A percentile compares a stretch with the other conserved stretches of the same genome.
Evolutionary conservation across 805 yeast genomes (phyloP).

Genomic region (Candida jianshihensis): DNA sequence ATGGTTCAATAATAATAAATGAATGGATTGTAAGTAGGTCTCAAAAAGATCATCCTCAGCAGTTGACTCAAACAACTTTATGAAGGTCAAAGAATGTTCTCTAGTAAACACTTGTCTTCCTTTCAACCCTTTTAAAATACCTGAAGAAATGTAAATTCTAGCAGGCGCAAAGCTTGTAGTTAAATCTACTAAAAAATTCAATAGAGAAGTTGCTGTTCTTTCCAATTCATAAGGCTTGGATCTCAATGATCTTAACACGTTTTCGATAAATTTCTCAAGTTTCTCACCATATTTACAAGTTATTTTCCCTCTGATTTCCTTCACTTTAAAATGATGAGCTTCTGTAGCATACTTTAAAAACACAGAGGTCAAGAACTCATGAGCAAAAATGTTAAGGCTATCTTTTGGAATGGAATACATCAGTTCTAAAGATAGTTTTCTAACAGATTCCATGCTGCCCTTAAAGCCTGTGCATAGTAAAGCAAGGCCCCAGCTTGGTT

Average conservation of each 20-base stretch:
- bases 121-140: slow-evolving; percentile 48
- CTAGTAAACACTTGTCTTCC: slow-evolving; percentile 17
- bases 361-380: slow-evolving; percentile 32
- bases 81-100: slow-evolving; percentile 24
- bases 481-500: slow-evolving; percentile 65
- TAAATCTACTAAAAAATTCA: slow-evolving; percentile 40
- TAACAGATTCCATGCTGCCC: slow-evolving; percentile 72
- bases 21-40: slow-evolving; percentile 42
- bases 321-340: slow-evolving; percentile 53
- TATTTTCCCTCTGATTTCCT: slow-evolving; percentile 23
- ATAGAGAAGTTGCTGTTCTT: slow-evolving; percentile 23
- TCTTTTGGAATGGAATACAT: slow-evolving; percentile 44
- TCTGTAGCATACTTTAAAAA: slow-evolving; percentile 56
- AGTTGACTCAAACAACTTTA: slow-evolving; percentile 29
- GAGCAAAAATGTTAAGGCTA: slow-evolving; percentile 40
- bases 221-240: slow-evolving; percentile 24
- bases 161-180: slow-evolving; percentile 63
- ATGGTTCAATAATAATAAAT: slow-evolving; percentile 38
- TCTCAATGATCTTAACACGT: slow-evolving; percentile 26
- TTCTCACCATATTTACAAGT: slow-evolving; percentile 54
- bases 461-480: slow-evolving; percentile 70
- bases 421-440: slow-evolving; percentile 52
- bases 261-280: slow-evolving; percentile 38
- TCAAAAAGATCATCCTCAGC: slow-evolving; percentile 50
- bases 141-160: slow-evolving; percentile 51